Conservation (phyloP, 345 rosid species). For the Populus nigra region DNA sequence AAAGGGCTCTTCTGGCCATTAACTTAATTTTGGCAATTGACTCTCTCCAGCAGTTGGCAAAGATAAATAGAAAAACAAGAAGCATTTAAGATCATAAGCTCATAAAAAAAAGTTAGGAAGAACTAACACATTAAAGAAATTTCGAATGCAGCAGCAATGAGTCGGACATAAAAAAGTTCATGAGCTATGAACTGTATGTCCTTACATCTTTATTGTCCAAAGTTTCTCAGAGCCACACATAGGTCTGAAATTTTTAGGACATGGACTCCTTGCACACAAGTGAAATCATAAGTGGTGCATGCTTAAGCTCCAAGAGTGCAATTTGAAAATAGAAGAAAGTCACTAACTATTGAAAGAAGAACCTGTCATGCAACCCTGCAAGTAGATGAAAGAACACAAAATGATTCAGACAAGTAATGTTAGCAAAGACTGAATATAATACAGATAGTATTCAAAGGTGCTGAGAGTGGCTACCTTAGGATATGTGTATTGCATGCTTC, state of each 20-base stretch:
- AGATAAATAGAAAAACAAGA: no score
- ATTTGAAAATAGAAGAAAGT: background rate
- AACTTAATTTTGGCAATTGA: no score
- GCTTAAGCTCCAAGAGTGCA: background rate
- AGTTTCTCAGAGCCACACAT: no score
- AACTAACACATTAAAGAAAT: background rate
- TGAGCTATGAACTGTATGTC: no score
- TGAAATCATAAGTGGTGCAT: background rate
- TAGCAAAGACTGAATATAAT: background rate
- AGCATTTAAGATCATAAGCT: no score
- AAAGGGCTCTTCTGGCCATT: no score
- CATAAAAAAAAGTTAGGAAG: no score
- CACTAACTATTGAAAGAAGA: constrained; percentile 11
- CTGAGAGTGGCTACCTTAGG: background rate
- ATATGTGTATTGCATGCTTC: background rate
- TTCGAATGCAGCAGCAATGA: no score
- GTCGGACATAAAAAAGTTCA: no score
- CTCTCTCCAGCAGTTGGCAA: no score
- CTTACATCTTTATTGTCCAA: no score
- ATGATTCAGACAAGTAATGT: background rate
- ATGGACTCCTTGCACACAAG: background rate
- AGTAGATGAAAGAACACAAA: background rate
- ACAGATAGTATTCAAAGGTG: background rate
- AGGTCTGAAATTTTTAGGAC: no score
- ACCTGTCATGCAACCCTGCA: constrained; percentile 4